A percentile compares a stretch with the other conserved stretches of the same genome.
phyloP scores from a whole-genome alignment of 1,284 basidiomycete species.

The Inonotus hispidus region DNA sequence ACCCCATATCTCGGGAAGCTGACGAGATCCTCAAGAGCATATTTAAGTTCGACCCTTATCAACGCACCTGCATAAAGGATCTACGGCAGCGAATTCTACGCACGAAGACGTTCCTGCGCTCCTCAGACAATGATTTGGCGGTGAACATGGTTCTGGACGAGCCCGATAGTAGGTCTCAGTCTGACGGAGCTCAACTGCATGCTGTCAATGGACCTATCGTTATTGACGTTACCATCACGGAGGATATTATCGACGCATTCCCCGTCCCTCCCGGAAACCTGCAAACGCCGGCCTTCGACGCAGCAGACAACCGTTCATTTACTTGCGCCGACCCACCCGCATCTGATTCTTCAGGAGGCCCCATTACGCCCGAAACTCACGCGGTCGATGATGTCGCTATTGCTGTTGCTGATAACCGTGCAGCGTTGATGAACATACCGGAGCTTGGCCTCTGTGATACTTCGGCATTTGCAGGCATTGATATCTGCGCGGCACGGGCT shows the following conservation, averaged over 20 bases:
- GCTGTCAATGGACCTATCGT: not conserved
- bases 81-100: conserved; percentile 58
- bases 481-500: too few relatives aligned
- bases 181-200: not conserved
- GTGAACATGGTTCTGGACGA: not conserved
- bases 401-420: not conserved
- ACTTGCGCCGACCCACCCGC: not conserved
- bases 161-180: not conserved
- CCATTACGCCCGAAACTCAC: conserved; percentile 12
- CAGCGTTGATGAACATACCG: not conserved
- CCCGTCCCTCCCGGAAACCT: not conserved
- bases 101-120: not conserved
- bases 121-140: too few relatives aligned
- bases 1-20: conserved; percentile 55
- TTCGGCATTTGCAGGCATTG: too few relatives aligned
- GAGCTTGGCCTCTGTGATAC: not conserved
- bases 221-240: not conserved
- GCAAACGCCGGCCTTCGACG: not conserved
- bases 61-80: conserved; percentile 64
- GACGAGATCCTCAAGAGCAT: conserved; percentile 65
- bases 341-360: not conserved
- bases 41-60: conserved; percentile 69
- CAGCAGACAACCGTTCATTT: not conserved
- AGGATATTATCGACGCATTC: not conserved
- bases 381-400: not conserved